Conservation (phyloP, 176 grass and related monocot genomes). For the Ensete glaucum region DNA sequence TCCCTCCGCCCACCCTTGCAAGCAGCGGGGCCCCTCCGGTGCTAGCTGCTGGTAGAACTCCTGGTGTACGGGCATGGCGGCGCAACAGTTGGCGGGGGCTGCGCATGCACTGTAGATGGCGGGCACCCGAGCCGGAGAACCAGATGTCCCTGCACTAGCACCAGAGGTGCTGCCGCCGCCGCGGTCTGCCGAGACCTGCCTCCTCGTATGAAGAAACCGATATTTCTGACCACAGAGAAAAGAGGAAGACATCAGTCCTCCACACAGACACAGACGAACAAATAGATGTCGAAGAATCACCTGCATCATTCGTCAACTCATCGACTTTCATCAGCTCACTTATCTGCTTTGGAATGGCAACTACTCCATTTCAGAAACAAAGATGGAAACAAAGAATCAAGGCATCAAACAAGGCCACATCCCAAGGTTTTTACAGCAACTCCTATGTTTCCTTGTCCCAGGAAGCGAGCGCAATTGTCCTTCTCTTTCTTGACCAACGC, state of each 20-base stretch:
- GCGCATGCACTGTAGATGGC: not conserved
- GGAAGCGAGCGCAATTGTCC: conserved; percentile 49
- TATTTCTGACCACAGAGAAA: conserved; percentile 23
- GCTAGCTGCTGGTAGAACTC: conserved; percentile 44
- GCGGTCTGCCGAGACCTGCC: conserved; percentile 9
- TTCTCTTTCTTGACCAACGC: conserved; percentile 77
- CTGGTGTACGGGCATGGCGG: conserved; percentile 31
- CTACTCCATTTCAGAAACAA: not conserved
- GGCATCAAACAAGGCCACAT: too few species aligned
- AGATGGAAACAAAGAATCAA: too few species aligned
- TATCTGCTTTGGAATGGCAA: not conserved
- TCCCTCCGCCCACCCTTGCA: conserved; percentile 29
- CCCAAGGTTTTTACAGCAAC: conserved; percentile 33
- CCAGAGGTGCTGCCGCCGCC: conserved; percentile 16
- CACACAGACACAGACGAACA: not conserved
- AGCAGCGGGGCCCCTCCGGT: conserved; percentile 10
- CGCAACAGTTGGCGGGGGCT: conserved; percentile 31
- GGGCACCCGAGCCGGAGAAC: conserved; percentile 19
- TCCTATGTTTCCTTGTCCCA: conserved; percentile 66
- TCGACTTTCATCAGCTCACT: not conserved
- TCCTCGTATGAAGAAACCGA: conserved; percentile 29
- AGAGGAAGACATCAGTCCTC: conserved; percentile 2
- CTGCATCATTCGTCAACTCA: not conserved
- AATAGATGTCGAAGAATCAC: not conserved
- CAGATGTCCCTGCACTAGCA: conserved; percentile 36